Conservation (phyloP, 768 basidiomycete genomes). For the Filobasidium wieringae region DNA sequence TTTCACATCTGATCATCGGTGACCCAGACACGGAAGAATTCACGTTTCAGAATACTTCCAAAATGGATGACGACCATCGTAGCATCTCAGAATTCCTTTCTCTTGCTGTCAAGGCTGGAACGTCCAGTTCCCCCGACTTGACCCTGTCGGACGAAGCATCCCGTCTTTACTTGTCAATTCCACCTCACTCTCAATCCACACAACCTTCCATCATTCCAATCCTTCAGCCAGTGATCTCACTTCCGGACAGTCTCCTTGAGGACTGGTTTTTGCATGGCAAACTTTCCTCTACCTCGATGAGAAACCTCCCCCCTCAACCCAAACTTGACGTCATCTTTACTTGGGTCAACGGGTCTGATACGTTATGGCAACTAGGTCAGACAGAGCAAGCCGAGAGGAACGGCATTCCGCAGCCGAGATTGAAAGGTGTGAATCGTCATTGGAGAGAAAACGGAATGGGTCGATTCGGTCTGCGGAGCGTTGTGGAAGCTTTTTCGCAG, state of each 20-base stretch:
- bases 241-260: background rate
- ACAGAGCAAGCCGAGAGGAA: background rate
- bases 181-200: background rate
- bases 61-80: no score
- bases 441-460: conserved; percentile 34
- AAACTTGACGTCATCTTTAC: conserved; percentile 28
- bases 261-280: conserved; percentile 2
- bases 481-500: conserved; percentile 9
- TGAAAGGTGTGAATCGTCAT: conserved; percentile 1
- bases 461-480: conserved; percentile 27
- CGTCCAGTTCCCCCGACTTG: no score
- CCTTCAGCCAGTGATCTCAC: background rate
- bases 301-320: background rate
- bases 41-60: no score
- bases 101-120: no score
- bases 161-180: background rate
- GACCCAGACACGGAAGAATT: no score
- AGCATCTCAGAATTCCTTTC: no score
- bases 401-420: background rate
- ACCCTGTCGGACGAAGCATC: background rate
- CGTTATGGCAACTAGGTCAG: conserved; percentile 19
- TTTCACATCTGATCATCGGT: no score
- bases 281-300: background rate
- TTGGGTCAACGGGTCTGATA: conserved; percentile 30
- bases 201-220: background rate